These are phyloP conservation scores for Lagenaria siceraria DNA, from an alignment of 306 rosid genomes.

Conservation along the genomic window DNA sequence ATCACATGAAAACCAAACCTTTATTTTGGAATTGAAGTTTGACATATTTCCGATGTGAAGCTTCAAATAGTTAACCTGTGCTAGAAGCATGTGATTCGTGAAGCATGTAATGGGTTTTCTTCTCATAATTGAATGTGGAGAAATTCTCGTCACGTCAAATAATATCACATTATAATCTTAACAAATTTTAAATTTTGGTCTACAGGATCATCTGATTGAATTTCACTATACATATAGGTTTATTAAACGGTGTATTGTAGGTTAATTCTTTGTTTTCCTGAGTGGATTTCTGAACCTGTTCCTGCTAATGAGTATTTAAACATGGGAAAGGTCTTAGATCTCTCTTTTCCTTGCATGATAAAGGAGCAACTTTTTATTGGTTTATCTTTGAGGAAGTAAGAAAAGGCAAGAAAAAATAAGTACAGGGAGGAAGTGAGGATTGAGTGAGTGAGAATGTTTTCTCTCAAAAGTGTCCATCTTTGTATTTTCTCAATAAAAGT, in stretches of 20 bases:
- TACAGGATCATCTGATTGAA: background rate
- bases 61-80: background rate
- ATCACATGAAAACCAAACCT: background rate
- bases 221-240: background rate
- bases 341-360: background rate
- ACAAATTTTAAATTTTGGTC: background rate
- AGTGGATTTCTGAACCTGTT: background rate
- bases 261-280: background rate
- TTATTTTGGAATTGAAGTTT: background rate
- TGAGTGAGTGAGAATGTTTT: too few relatives aligned
- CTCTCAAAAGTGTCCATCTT: too few relatives aligned
- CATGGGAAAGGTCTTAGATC: background rate
- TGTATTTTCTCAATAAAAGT: too few relatives aligned
- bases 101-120: background rate
- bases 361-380: background rate
- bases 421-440: too few relatives aligned
- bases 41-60: background rate
- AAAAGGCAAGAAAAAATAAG: too few relatives aligned
- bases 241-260: background rate
- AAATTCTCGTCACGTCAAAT: background rate
- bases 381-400: background rate
- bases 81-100: background rate
- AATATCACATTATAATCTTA: background rate
- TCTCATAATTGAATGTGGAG: background rate
- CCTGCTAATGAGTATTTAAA: background rate